These are phyloP conservation scores for Helotiales sp. DNA, from an alignment of 2,329 filamentous ascomycete genomes.

Conservation along the genomic window DNA sequence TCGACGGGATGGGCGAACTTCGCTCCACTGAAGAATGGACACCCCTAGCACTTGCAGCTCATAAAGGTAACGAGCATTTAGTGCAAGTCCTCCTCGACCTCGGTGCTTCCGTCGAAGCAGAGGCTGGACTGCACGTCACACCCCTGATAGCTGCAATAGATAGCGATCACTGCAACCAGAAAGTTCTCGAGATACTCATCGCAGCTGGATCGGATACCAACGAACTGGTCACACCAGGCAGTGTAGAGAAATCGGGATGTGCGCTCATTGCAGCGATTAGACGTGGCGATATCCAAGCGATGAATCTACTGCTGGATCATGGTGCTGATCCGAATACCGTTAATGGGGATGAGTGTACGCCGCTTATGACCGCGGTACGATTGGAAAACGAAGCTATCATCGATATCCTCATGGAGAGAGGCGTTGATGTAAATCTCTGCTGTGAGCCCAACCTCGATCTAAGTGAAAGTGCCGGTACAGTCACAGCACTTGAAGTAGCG, in stretches of 20 bases:
- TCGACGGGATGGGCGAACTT: constrained; percentile 1
- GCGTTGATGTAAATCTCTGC: neutral
- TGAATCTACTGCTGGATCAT: neutral
- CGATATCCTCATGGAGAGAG: neutral
- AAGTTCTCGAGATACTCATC: neutral
- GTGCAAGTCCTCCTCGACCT: neutral
- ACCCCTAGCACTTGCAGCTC: constrained; percentile 1
- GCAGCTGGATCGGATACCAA: constrained; percentile 1
- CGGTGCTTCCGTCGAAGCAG: neutral
- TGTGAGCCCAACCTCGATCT: constrained; percentile 1
- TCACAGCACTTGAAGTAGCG: neutral
- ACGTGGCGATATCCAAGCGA: neutral
- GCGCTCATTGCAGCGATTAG: neutral
- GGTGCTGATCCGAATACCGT: constrained; percentile 4
- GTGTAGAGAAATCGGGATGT: neutral
- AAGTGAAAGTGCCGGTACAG: neutral
- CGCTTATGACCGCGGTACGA: neutral
- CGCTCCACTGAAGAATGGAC: constrained; percentile 5
- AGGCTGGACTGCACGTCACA: neutral
- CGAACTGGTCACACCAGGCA: neutral
- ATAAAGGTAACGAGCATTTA: neutral
- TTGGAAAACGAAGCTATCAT: neutral
- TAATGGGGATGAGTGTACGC: neutral
- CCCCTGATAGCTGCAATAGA: neutral
- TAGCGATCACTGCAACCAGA: constrained; percentile 7